Evolutionary conservation across 1,284 basidiomycete species (phyloP), one percentile per base, ranked within the genome.

Genomic region (Fomes fomentarius): DNA sequence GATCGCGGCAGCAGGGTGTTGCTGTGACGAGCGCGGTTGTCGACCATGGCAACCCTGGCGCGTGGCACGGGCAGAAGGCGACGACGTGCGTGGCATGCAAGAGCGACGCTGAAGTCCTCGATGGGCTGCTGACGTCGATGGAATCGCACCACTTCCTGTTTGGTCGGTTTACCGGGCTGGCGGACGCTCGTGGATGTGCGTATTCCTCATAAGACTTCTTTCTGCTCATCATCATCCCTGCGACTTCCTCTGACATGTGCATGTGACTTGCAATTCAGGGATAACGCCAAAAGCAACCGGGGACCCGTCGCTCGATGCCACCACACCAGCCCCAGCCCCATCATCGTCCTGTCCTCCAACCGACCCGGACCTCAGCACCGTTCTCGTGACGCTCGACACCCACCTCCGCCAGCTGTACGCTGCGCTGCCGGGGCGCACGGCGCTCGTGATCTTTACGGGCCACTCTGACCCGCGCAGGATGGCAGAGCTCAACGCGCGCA

Each of bases 381-480:
- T 76, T 4, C 72, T 85, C 15, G 55, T 69, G 1, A 59, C 72
- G 1, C 77, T 96, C 42, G 82, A 94, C 68, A 66, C 62, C 0
- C 85, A 84, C 3, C 78, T 97, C 1, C 69, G 73, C 34, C 66
- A 73, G 4, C 73, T 97, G 0, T 85, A 94, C 65, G 74, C 78
- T 0, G 70, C 84, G 0, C 80, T 97, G 0, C 93, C 93, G 0
- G 68, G 84, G 7, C 84, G 87, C 24, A 92, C 93, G 0, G 93
- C 93, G 0, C 69, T 97, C 11, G 74, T 96, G 38, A 76, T 97
- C 41, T 86, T 96, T 65, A 92, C 89, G 0, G 94, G 94, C 0
- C 93, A 96, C 66, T 84, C 85, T 1, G 91, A 96, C 66, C 94
- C 95, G 0, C 81, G 91, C 0, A 75, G 71, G 1, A 94, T 95